These are phyloP conservation scores for Lactuca sativa DNA, from an alignment of 129 eudicot genomes.

Conservation along the genomic window DNA sequence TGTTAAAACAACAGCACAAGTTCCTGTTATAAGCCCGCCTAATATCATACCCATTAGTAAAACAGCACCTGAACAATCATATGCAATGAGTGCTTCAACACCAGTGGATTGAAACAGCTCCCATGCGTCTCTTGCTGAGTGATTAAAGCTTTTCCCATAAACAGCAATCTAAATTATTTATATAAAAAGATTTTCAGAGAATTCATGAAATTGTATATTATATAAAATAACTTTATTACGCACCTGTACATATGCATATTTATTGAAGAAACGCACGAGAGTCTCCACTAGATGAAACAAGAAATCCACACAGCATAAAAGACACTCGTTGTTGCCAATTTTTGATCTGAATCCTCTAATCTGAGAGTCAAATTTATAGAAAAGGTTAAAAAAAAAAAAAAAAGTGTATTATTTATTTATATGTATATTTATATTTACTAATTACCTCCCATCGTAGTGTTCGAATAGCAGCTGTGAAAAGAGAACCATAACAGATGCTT, in stretches of 20 bases:
- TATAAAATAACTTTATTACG: neutral
- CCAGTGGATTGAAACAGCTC: conserved; percentile 99
- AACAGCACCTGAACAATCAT: conserved; percentile 97
- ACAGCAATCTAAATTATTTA: conserved; percentile 69
- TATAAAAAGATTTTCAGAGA: too few species aligned
- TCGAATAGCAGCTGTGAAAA: conserved; percentile 93
- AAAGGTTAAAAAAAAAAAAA: neutral
- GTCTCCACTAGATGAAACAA: conserved; percentile 94
- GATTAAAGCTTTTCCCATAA: conserved; percentile 89
- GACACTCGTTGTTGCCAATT: conserved; percentile 91
- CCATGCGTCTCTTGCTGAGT: conserved; percentile 99
- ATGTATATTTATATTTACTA: too few species aligned
- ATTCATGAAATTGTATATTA: too few species aligned
- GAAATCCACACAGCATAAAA: conserved; percentile 90
- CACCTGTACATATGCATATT: conserved; percentile 98
- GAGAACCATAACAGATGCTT: conserved; percentile 99
- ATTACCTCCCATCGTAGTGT: conserved; percentile 94
- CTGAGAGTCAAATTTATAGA: conserved; percentile 36
- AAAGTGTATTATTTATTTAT: neutral
- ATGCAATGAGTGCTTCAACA: conserved; percentile 91
- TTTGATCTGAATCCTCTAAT: conserved; percentile 93
- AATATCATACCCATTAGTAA: conserved; percentile 87
- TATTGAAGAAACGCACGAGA: conserved; percentile 93
- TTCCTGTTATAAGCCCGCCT: conserved; percentile 91
- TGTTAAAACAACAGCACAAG: conserved; percentile 74